Conservation (phyloP, 768 basidiomycete species). For the Tylopilus vinaceipallidus region DNA sequence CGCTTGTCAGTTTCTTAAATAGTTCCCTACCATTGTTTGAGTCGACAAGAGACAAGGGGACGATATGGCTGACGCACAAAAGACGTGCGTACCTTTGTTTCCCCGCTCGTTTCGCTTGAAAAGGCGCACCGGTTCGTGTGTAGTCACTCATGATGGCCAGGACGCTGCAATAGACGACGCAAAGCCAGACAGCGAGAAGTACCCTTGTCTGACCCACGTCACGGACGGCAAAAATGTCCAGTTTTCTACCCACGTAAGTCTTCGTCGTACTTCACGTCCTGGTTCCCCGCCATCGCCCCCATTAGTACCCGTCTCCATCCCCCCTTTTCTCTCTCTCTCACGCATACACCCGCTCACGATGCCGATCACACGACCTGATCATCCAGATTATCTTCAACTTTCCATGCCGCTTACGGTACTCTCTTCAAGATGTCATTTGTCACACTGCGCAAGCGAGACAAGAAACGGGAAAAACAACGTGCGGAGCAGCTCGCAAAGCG, state of each 20-base stretch:
- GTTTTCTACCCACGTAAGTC: slow-evolving; percentile 70
- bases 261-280: not conserved
- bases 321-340: not conserved
- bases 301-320: too few relatives aligned
- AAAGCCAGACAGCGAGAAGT: slow-evolving; percentile 34
- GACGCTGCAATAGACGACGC: slow-evolving; percentile 54
- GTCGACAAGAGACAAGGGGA: slow-evolving; percentile 62
- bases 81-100: slow-evolving; percentile 53
- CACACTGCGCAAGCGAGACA: slow-evolving; percentile 87
- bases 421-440: slow-evolving; percentile 80
- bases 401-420: slow-evolving; percentile 70
- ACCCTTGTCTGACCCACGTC: slow-evolving; percentile 79
- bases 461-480: slow-evolving; percentile 83
- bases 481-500: slow-evolving; percentile 61
- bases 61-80: slow-evolving; percentile 95
- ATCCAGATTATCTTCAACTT: slow-evolving; percentile 62
- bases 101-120: not conserved
- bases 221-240: slow-evolving; percentile 66
- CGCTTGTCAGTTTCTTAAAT: slow-evolving; percentile 66
- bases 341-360: not conserved
- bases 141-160: slow-evolving; percentile 71
- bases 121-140: not conserved
- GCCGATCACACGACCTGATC: not conserved
- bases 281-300: too few relatives aligned
- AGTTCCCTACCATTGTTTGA: slow-evolving; percentile 67